Base-by-base conservation (phyloP, 306 rosid genomes). In the Corylus heterophylla region DNA sequence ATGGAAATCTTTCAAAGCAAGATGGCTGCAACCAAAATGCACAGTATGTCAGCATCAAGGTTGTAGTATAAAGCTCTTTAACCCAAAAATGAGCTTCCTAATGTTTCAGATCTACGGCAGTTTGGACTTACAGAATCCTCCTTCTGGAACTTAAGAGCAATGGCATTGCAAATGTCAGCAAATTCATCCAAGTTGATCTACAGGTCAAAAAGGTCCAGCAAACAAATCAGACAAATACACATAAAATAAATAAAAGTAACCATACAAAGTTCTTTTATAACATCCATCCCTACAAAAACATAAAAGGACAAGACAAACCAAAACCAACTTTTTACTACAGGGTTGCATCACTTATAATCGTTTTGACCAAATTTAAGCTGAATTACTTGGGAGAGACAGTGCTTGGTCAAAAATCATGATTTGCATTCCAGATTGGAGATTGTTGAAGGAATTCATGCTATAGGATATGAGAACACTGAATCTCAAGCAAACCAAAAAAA, bases 151-250 rank as follows among this genome's bases (percentile, higher is more conserved):
- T 85, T 93, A 81, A 91, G 82, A 77, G 90, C 90, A 88, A 95
- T 95, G 81, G 99, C 93, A 76, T 95, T 90, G 91, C 99, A 95
- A 79, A 95, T 90, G 84, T 95, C 99, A 66, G 85, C 87, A 85
- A 95, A 95, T 74, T 95, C 99, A 71, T 90, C 86, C 86, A 81
- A 76, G 83, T 93, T 95, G 73, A 95, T 91, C 99, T 95, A 85
- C 82, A 85, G 76, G 74, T 35, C 22, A 81, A 76, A 18, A 47
- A 35, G 47, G 37, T 69, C 52, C 77, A 78, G 18, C 55, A 69
- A 79, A 79, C 16, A 67, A 81, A 50, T 81, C 4, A 71, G 75
- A 51, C 17, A 55, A 61, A 52, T 13, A 74, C 48, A 69, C 35
- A 51, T 22, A 72, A 45, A 29, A 58, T 62, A 39, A 59, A 64